Conservation (phyloP, 2,329 filamentous ascomycete species). For the Fusarium nematophilum region DNA sequence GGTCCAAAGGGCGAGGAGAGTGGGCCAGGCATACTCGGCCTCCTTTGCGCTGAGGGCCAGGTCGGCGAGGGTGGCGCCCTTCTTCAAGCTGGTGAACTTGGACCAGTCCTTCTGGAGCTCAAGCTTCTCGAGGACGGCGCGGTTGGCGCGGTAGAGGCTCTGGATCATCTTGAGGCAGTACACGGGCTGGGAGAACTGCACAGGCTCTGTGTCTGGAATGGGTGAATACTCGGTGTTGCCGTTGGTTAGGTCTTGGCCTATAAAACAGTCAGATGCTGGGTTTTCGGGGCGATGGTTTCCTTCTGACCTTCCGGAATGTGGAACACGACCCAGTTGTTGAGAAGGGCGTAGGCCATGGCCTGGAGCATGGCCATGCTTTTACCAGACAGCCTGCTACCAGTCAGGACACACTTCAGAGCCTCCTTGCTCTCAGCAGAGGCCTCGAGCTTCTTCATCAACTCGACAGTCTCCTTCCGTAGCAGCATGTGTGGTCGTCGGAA, state of each 20-base stretch:
- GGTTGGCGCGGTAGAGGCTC: slow-evolving; percentile 79
- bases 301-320: slow-evolving; percentile 86
- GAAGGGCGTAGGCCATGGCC: slow-evolving; percentile 81
- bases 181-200: slow-evolving; percentile 79
- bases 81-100: slow-evolving; percentile 57
- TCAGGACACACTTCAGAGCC: slow-evolving; percentile 73
- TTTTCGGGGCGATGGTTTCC: neutral
- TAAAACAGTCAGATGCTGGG: slow-evolving; percentile 10
- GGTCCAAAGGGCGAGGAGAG: slow-evolving; percentile 83
- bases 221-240: slow-evolving; percentile 84
- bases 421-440: slow-evolving; percentile 63
- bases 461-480: slow-evolving; percentile 80
- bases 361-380: slow-evolving; percentile 91
- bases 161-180: slow-evolving; percentile 81
- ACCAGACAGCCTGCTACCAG: slow-evolving; percentile 79
- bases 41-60: slow-evolving; percentile 79
- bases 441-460: slow-evolving; percentile 73
- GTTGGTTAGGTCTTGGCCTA: slow-evolving; percentile 81
- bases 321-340: slow-evolving; percentile 90
- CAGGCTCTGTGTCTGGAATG: slow-evolving; percentile 67
- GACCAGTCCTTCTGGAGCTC: slow-evolving; percentile 59
- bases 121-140: slow-evolving; percentile 66
- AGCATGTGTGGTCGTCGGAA: slow-evolving; percentile 86
- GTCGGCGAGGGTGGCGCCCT: slow-evolving; percentile 72
- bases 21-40: slow-evolving; percentile 80